Evolutionary conservation across 805 yeast species (phyloP).

Genomic region (Ogataea nonfermentans): DNA sequence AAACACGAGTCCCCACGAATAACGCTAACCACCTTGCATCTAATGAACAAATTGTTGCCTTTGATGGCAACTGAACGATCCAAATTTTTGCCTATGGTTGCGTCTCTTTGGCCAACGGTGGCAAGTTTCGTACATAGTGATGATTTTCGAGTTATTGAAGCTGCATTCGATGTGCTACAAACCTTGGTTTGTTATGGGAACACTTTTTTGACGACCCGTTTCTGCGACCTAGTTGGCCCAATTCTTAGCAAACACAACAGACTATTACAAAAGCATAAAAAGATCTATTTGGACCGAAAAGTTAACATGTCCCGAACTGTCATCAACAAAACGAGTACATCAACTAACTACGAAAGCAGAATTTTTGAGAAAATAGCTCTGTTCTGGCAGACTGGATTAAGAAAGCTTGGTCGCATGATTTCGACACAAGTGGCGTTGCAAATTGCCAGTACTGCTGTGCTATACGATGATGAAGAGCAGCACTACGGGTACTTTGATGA

Average conservation of each 20-base stretch:
- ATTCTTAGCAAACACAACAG: slow-evolving; percentile 6
- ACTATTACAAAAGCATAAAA: slow-evolving; percentile 14
- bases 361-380: slow-evolving; percentile 28
- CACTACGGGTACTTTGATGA: slow-evolving; percentile 34
- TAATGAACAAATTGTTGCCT: slow-evolving; percentile 46
- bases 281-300: slow-evolving; percentile 1
- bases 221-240: slow-evolving; percentile 39
- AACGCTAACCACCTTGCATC: slow-evolving; percentile 52
- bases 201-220: slow-evolving; percentile 46
- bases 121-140: slow-evolving; percentile 21
- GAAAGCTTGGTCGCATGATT: slow-evolving; percentile 39
- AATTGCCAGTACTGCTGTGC: slow-evolving; percentile 35
- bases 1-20: slow-evolving; percentile 64
- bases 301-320: background rate
- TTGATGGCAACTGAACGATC: slow-evolving; percentile 49
- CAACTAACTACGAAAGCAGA: slow-evolving; percentile 28
- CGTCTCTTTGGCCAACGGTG: slow-evolving; percentile 53
- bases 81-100: slow-evolving; percentile 47
- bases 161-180: slow-evolving; percentile 30
- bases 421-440: slow-evolving; percentile 40
- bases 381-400: slow-evolving; percentile 37
- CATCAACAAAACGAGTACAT: slow-evolving; percentile 26
- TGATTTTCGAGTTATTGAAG: slow-evolving; percentile 32
- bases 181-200: slow-evolving; percentile 39
- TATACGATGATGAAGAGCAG: slow-evolving; percentile 17